phyloP scores from a whole-genome alignment of 1,284 basidiomycete species.

The Austroboletus novae-zelandiae region DNA sequence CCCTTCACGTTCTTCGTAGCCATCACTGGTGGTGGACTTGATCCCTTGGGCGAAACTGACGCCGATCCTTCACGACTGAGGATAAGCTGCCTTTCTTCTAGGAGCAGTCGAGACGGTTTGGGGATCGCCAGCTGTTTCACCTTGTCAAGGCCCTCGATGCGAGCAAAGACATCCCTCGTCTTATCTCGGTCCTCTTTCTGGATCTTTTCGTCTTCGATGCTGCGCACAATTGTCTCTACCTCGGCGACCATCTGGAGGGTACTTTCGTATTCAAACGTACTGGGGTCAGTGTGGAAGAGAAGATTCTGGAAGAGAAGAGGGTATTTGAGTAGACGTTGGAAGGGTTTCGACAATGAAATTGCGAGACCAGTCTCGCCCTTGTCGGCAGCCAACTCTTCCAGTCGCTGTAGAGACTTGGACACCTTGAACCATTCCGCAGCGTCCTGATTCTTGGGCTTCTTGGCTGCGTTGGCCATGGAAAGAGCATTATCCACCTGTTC shows the following conservation, averaged over 20 bases:
- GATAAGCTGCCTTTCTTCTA: constrained; percentile 73
- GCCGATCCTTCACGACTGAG: constrained; percentile 27
- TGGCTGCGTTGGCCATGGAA: constrained; percentile 56
- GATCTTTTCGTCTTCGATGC: constrained; percentile 97
- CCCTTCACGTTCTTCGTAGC: constrained; percentile 62
- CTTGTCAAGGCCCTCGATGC: constrained; percentile 93
- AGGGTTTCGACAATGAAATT: constrained; percentile 94
- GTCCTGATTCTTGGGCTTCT: constrained; percentile 79
- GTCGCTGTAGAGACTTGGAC: constrained; percentile 64
- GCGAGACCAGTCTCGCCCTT: constrained; percentile 91
- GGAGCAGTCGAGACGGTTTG: constrained; percentile 82
- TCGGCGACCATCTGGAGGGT: constrained; percentile 96
- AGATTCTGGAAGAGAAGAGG: constrained; percentile 97
- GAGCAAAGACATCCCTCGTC: constrained; percentile 90
- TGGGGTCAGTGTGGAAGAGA: constrained; percentile 95
- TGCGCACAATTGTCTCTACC: constrained; percentile 92
- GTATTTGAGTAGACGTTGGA: constrained; percentile 95
- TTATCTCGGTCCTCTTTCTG: constrained; percentile 93
- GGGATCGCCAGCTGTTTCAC: constrained; percentile 85
- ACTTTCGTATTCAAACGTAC: constrained; percentile 95
- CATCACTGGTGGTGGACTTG: constrained; percentile 53
- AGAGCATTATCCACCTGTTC: constrained; percentile 83
- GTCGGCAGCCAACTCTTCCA: constrained; percentile 79
- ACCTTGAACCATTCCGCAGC: constrained; percentile 74
- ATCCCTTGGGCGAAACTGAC: constrained; percentile 37